Evolutionary conservation across 192 early-diverging fungal species (phyloP).

Genomic region (Phlyctochytrium bullatum): DNA sequence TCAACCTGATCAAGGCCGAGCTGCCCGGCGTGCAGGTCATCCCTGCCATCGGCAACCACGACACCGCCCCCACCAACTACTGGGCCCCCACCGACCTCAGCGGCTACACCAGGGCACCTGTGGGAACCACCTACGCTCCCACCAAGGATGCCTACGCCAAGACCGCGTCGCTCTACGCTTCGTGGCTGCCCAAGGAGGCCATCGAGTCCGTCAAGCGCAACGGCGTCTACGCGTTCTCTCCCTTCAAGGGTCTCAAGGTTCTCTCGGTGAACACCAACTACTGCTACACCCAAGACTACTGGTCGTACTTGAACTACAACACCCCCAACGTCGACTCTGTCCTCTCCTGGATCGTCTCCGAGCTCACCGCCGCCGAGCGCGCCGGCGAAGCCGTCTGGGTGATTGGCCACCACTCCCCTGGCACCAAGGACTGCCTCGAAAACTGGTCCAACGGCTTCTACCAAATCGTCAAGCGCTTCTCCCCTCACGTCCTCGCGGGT

Average conservation of each 20-base stretch:
- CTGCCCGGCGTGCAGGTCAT: conserved; percentile 27
- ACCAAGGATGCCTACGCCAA: conserved; percentile 46
- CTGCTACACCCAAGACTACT: conserved; percentile 57
- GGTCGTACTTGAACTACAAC: conserved; percentile 41
- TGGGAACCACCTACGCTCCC: conserved; percentile 39
- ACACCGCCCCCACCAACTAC: conserved; percentile 48
- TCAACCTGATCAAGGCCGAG: conserved; percentile 29
- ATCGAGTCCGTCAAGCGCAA: conserved; percentile 39
- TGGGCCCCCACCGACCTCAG: conserved; percentile 21
- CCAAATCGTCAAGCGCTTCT: conserved; percentile 55
- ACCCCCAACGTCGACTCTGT: conserved; percentile 51
- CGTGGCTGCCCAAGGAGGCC: conserved; percentile 39
- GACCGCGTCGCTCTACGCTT: conserved; percentile 41
- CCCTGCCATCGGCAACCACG: conserved; percentile 57
- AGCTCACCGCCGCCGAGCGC: conserved; percentile 53
- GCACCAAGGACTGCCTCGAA: conserved; percentile 45
- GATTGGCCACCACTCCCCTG: conserved; percentile 53
- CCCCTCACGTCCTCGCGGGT: conserved; percentile 52
- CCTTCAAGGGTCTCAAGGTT: conserved; percentile 42
- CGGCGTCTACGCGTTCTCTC: conserved; percentile 50
- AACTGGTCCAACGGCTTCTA: conserved; percentile 53
- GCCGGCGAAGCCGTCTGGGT: conserved; percentile 57
- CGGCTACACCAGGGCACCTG: conserved; percentile 13
- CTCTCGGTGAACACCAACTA: conserved; percentile 60
- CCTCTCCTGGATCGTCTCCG: conserved; percentile 46